Evolutionary conservation across 345 rosid genomes (phyloP), one percentile per base, ranked within the genome.

Genomic region (Gynandropsis gynandra): DNA sequence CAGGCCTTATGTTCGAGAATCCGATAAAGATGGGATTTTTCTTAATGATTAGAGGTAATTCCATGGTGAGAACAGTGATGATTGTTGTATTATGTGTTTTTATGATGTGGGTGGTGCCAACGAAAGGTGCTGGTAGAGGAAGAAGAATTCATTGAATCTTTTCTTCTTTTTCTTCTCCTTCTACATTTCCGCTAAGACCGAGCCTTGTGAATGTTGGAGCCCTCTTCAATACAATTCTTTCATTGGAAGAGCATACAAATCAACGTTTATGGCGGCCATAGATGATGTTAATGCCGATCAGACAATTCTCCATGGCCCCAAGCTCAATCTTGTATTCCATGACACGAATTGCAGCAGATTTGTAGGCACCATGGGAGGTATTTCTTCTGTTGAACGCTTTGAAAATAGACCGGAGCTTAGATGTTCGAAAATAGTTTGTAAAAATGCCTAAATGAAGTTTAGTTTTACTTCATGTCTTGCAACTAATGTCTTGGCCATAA

Each of bases 321-420:
- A 74, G 43, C 53, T 90, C 65, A 80, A 69, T 16, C 42, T 76
- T 5, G 20, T 76, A 45, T 29, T 72, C 37, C 77, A 56, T 5
- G 81, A 87, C 61, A 69, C 95, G 0, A 84, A 87, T 45, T 90
- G 98, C 82, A 90, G 87, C 50, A 93, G 87, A 45, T 90, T 90
- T 68, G 24, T 71, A 18, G 96, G 95, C 52, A 76, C 87, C 27
- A 70, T 90, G 41, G 92, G 75, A 76, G 96, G 98, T 87, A 87
- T 20, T 64, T 54, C 29, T 42, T 42, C 21, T 50, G 40, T 9
- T 64, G 4, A 42, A 56, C 21, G 31, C 8, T 45, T 37, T 20
- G 47, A 7, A 20, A 17, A 7, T 6, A 21, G 16, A 62, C 10
- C 5, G 44, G 34, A 41, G 48, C 12, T 34, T 56, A 49, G 34